phyloP scores from a whole-genome alignment of 2,329 filamentous ascomycete species.

The Pseudocercospora macadamiae region DNA sequence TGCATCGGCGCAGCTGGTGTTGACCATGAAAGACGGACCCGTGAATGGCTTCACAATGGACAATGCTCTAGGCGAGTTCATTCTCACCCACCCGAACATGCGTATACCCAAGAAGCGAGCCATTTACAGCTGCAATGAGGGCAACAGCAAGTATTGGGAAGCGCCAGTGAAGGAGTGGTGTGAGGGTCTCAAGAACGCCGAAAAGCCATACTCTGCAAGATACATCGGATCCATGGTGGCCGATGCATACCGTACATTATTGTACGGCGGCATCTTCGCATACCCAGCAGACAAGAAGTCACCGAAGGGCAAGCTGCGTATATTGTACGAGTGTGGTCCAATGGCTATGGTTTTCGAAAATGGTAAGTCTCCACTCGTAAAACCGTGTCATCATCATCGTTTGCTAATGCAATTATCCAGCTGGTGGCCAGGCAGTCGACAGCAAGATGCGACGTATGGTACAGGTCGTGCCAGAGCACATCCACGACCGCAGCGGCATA shows the following conservation, averaged over 20 bases:
- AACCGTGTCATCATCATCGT: not conserved
- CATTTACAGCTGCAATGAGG: slow-evolving; percentile 99
- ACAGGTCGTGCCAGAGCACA: slow-evolving; percentile 83
- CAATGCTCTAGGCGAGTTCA: slow-evolving; percentile 96
- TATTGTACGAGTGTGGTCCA: slow-evolving; percentile 96
- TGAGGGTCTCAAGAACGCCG: slow-evolving; percentile 81
- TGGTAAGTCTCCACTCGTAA: slow-evolving; percentile 60
- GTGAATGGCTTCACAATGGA: slow-evolving; percentile 99
- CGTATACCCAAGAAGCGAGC: slow-evolving; percentile 73
- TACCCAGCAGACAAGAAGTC: slow-evolving; percentile 98
- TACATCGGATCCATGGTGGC: slow-evolving; percentile 99
- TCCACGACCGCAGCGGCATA: slow-evolving; percentile 94
- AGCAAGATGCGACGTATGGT: slow-evolving; percentile 91
- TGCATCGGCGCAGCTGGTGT: slow-evolving; percentile 91
- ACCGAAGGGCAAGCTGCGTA: slow-evolving; percentile 95
- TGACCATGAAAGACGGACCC: slow-evolving; percentile 89
- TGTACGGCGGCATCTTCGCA: slow-evolving; percentile 96
- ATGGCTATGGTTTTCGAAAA: slow-evolving; percentile 99
- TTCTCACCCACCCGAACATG: slow-evolving; percentile 96
- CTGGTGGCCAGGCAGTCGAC: slow-evolving; percentile 89
- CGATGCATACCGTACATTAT: slow-evolving; percentile 90
- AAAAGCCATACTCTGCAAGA: slow-evolving; percentile 81
- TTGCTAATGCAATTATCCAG: slow-evolving; percentile 50
- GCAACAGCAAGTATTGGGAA: slow-evolving; percentile 96
- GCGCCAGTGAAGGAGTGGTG: slow-evolving; percentile 86